phyloP scores from a whole-genome alignment of 192 early-diverging fungal genomes.

The Coemansia sp. region DNA sequence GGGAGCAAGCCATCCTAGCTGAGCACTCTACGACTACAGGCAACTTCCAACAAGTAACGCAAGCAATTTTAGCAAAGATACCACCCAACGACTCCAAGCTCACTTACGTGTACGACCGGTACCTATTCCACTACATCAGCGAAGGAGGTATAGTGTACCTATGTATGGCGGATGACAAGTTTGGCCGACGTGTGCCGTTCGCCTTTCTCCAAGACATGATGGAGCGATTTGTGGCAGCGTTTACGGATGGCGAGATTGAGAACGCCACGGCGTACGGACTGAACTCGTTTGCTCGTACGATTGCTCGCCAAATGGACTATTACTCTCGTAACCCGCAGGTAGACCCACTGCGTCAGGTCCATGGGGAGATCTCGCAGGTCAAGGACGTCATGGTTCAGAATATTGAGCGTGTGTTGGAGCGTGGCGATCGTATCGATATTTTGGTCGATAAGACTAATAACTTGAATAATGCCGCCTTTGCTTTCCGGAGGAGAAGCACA shows the following conservation, averaged over 20 bases:
- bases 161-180: slow-evolving; percentile 80
- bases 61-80: slow-evolving; percentile 87
- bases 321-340: slow-evolving; percentile 70
- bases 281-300: slow-evolving; percentile 77
- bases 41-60: slow-evolving; percentile 81
- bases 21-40: slow-evolving; percentile 82
- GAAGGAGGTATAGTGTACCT: slow-evolving; percentile 80
- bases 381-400: slow-evolving; percentile 95
- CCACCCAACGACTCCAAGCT: slow-evolving; percentile 89
- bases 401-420: slow-evolving; percentile 87
- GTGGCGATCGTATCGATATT: slow-evolving; percentile 86
- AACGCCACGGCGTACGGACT: slow-evolving; percentile 71
- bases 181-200: slow-evolving; percentile 82
- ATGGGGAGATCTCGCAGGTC: slow-evolving; percentile 91
- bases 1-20: slow-evolving; percentile 73
- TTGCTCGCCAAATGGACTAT: slow-evolving; percentile 87
- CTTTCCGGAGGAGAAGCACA: slow-evolving; percentile 86
- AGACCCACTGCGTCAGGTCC: slow-evolving; percentile 78
- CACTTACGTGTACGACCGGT: slow-evolving; percentile 92
- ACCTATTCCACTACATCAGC: slow-evolving; percentile 89
- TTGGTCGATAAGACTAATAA: slow-evolving; percentile 89
- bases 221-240: slow-evolving; percentile 61
- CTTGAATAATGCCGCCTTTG: slow-evolving; percentile 86
- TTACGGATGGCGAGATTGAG: slow-evolving; percentile 59
- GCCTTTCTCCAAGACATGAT: slow-evolving; percentile 86